phyloP scores from a whole-genome alignment of 2,329 filamentous ascomycete genomes.

The Didymosphaeria variabile region DNA sequence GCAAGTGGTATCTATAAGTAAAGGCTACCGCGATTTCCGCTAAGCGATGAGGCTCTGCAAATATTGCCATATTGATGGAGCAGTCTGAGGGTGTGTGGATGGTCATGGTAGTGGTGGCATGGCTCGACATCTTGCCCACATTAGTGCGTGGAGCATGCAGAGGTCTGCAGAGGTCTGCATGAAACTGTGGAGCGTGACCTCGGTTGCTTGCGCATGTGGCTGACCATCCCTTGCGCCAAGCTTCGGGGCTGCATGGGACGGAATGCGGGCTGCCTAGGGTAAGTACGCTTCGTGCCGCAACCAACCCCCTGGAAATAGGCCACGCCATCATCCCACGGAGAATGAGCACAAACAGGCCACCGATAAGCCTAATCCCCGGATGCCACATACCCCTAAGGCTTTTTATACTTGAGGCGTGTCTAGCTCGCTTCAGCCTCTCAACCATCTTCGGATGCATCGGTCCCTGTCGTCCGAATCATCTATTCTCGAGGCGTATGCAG shows the following conservation, averaged over 20 bases:
- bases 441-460: neutral
- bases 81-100: slow-evolving; percentile 7
- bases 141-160: slow-evolving; percentile 7
- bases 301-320: slow-evolving; percentile 7
- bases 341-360: slow-evolving; percentile 2
- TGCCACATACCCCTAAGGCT: neutral
- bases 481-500: slow-evolving; percentile 1
- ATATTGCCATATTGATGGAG: slow-evolving; percentile 9
- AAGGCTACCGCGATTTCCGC: neutral
- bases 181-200: slow-evolving; percentile 8
- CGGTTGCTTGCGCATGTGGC: slow-evolving; percentile 10
- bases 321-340: slow-evolving; percentile 9
- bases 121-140: slow-evolving; percentile 13
- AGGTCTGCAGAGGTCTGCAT: slow-evolving; percentile 9
- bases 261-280: slow-evolving; percentile 9
- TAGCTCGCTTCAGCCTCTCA: slow-evolving; percentile 2
- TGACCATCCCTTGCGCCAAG: slow-evolving; percentile 14
- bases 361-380: slow-evolving; percentile 4
- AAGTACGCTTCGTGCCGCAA: slow-evolving; percentile 18
- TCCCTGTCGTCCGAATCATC: neutral
- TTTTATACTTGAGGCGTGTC: neutral
- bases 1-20: slow-evolving; percentile 2
- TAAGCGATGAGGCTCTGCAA: slow-evolving; percentile 21
- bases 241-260: slow-evolving; percentile 2
- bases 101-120: neutral